Conservation (phyloP, 139 green algal species). For the Ulvella scutata region DNA sequence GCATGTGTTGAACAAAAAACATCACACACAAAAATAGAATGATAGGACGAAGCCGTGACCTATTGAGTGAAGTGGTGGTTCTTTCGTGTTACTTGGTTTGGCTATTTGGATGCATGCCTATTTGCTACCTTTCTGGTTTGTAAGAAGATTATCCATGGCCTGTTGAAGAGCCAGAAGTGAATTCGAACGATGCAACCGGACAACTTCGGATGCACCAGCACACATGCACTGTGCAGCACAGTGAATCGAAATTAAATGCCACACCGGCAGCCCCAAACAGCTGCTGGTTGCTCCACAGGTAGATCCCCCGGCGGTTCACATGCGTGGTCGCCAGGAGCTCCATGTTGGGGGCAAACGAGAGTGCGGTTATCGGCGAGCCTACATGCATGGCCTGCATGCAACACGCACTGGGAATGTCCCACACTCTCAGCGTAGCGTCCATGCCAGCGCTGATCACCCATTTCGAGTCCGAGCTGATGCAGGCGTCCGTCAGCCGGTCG, state of each 20-base stretch:
- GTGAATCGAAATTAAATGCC: too few relatives aligned
- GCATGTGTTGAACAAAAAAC: too few relatives aligned
- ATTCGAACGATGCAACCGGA: too few relatives aligned
- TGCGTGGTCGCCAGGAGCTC: constrained; percentile 91
- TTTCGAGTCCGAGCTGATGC: constrained; percentile 52
- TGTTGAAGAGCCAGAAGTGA: constrained; percentile 15
- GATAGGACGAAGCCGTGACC: too few relatives aligned
- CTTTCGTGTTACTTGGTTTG: too few relatives aligned
- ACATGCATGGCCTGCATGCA: constrained; percentile 58
- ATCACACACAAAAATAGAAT: too few relatives aligned
- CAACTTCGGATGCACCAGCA: too few relatives aligned
- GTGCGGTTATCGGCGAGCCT: constrained; percentile 46
- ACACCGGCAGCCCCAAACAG: too few relatives aligned
- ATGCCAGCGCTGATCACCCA: constrained; percentile 80
- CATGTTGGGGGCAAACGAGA: constrained; percentile 53
- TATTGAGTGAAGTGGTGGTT: too few relatives aligned
- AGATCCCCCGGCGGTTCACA: constrained; percentile 69
- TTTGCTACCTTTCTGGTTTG: too few relatives aligned
- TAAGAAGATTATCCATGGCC: background rate
- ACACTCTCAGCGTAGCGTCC: constrained; percentile 78
- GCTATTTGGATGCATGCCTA: too few relatives aligned
- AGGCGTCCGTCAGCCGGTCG: constrained; percentile 61
- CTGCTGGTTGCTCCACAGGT: constrained; percentile 82
- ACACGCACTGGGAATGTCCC: constrained; percentile 61
- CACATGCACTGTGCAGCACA: too few relatives aligned